These are phyloP conservation scores for Globomyces sp. DNA, from an alignment of 371 early-diverging fungal species.

Conservation along the genomic window DNA sequence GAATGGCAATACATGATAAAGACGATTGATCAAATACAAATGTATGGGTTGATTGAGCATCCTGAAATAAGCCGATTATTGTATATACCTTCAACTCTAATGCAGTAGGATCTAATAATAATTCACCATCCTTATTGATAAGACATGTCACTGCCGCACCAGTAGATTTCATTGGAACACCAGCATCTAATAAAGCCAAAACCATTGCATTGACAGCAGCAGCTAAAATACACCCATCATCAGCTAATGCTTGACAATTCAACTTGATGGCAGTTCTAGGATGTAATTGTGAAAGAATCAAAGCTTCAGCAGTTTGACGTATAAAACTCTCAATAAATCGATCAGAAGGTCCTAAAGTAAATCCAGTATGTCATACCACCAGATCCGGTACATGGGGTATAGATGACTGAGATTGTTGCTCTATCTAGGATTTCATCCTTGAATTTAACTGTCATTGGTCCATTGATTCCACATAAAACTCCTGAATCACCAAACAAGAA, in stretches of 20 bases:
- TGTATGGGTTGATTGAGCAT: conserved; percentile 73
- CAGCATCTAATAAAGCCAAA: conserved; percentile 88
- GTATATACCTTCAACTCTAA: conserved; percentile 64
- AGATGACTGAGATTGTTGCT: conserved; percentile 78
- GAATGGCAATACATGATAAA: conserved; percentile 41
- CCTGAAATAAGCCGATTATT: conserved; percentile 28
- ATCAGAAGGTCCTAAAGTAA: conserved; percentile 60
- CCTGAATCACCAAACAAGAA: conserved; percentile 74
- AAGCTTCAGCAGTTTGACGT: conserved; percentile 69
- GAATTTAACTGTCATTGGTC: conserved; percentile 80
- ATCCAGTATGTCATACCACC: background rate
- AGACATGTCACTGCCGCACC: conserved; percentile 71
- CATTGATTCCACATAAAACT: conserved; percentile 79
- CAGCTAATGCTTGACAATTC: conserved; percentile 75
- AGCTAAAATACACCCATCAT: conserved; percentile 79
- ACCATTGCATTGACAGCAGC: conserved; percentile 80
- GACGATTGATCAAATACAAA: conserved; percentile 72
- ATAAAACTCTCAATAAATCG: conserved; percentile 67
- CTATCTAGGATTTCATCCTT: conserved; percentile 85
- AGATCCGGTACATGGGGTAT: conserved; percentile 68
- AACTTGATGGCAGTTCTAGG: conserved; percentile 88
- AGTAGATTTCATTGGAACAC: conserved; percentile 77
- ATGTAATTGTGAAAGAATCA: conserved; percentile 73
- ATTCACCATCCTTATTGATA: conserved; percentile 55
- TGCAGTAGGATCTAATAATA: conserved; percentile 77